Percentiles rank a stretch among this genome's conserved stretches.
These are phyloP conservation scores for Epichloe aotearoae DNA, from an alignment of 2,329 filamentous ascomycete species.

Conservation along the genomic window DNA sequence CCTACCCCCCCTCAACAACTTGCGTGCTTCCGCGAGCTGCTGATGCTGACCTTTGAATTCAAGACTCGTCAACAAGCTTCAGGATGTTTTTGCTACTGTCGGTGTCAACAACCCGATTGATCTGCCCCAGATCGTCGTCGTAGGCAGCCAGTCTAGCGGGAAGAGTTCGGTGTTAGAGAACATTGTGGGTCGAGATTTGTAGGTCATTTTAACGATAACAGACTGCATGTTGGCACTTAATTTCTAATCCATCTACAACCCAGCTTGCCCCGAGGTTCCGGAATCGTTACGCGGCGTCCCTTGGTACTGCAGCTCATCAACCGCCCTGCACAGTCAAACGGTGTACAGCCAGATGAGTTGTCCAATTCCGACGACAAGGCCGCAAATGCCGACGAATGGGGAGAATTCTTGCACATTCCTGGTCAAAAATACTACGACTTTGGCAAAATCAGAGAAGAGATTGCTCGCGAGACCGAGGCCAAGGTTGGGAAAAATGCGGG, in stretches of 20 bases:
- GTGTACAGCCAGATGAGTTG: constrained; percentile 52
- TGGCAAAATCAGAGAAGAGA: constrained; percentile 96
- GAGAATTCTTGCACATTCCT: constrained; percentile 95
- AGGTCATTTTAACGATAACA: constrained; percentile 27
- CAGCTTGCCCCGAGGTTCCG: constrained; percentile 90
- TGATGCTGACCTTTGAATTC: constrained; percentile 3
- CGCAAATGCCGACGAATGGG: constrained; percentile 91
- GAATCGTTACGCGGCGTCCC: constrained; percentile 91
- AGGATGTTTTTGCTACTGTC: constrained; percentile 98
- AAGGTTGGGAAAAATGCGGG: constrained; percentile 95
- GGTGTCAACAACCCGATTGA: constrained; percentile 99
- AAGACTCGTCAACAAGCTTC: constrained; percentile 92
- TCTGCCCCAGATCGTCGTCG: constrained; percentile 93
- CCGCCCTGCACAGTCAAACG: constrained; percentile 62
- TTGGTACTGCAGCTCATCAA: constrained; percentile 98
- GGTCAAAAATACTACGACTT: constrained; percentile 98
- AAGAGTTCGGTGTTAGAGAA: constrained; percentile 99
- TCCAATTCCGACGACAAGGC: constrained; percentile 63
- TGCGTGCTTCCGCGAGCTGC: not conserved
- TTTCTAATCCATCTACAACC: constrained; percentile 1
- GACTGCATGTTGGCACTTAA: not conserved
- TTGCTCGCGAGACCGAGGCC: constrained; percentile 86
- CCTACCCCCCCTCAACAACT: not conserved
- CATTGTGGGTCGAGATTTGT: constrained; percentile 98
- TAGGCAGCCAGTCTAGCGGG: constrained; percentile 96